Evolutionary conservation across 768 basidiomycete genomes (phyloP).

Genomic region (Mycena filopes): DNA sequence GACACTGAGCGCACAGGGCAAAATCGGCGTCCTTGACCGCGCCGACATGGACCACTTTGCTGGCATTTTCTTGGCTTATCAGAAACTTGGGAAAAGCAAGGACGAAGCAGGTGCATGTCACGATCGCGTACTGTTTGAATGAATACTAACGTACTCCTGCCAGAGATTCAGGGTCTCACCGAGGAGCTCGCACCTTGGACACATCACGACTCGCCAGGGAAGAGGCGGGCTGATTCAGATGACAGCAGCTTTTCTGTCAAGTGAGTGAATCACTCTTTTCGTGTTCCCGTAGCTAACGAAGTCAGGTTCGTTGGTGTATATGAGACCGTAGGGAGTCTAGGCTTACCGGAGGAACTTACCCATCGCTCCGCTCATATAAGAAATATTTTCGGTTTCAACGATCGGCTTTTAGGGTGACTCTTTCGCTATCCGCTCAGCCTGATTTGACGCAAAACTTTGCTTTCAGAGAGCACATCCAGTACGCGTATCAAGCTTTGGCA

Average conservation of each 20-base stretch:
- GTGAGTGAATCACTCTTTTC: slow-evolving; percentile 47
- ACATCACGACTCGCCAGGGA: slow-evolving; percentile 61
- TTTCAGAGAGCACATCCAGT: slow-evolving; percentile 60
- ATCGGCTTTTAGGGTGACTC: slow-evolving; percentile 59
- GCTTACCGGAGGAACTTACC: slow-evolving; percentile 70
- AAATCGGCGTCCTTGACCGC: slow-evolving; percentile 76
- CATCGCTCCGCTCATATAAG: slow-evolving; percentile 53
- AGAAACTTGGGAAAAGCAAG: slow-evolving; percentile 67
- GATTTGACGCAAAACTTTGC: not conserved
- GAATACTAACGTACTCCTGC: not conserved
- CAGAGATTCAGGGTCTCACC: slow-evolving; percentile 53
- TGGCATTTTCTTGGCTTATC: slow-evolving; percentile 68
- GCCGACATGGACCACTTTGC: slow-evolving; percentile 80
- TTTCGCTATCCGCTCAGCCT: not conserved
- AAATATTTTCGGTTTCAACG: slow-evolving; percentile 73
- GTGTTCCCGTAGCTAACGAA: slow-evolving; percentile 42
- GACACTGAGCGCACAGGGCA: slow-evolving; percentile 54
- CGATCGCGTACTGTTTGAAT: not conserved
- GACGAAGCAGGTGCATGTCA: slow-evolving; percentile 53
- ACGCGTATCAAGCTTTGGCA: slow-evolving; percentile 77
- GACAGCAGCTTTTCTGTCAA: slow-evolving; percentile 67
- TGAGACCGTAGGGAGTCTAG: slow-evolving; percentile 75
- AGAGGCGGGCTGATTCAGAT: slow-evolving; percentile 58
- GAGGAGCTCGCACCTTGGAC: slow-evolving; percentile 66
- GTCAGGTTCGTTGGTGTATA: slow-evolving; percentile 71